These are phyloP conservation scores for Cladobotryum protrusum DNA, from an alignment of 2,329 filamentous ascomycete species.

Conservation along the genomic window DNA sequence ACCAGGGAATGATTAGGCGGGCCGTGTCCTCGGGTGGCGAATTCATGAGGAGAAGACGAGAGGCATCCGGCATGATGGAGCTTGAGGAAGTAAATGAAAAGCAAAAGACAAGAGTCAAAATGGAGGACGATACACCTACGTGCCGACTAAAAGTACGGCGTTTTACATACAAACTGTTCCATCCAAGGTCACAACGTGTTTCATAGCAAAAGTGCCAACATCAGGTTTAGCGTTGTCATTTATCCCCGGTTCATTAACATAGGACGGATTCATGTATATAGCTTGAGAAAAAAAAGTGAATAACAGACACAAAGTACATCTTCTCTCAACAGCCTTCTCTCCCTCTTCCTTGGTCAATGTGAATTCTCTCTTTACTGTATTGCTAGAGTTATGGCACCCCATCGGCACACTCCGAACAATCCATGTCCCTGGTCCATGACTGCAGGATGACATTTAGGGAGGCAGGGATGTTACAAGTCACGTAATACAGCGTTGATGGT, in stretches of 20 bases:
- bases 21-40: slow-evolving; percentile 20
- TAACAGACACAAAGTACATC: no score
- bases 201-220: slow-evolving; percentile 1
- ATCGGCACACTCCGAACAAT: no score
- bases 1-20: slow-evolving; percentile 12
- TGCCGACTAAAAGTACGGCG: slow-evolving; percentile 23
- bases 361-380: no score
- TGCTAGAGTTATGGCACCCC: no score
- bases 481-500: no score
- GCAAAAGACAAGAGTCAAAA: slow-evolving; percentile 8
- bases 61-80: slow-evolving; percentile 1
- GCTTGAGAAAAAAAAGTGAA: neutral
- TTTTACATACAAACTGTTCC: slow-evolving; percentile 24
- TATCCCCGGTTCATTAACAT: neutral
- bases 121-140: slow-evolving; percentile 14
- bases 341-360: no score
- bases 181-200: slow-evolving; percentile 5
- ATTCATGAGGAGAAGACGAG: slow-evolving; percentile 20
- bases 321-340: no score
- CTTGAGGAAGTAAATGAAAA: slow-evolving; percentile 1
- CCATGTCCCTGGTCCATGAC: no score
- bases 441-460: no score
- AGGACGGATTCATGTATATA: neutral
- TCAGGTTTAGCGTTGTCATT: neutral
- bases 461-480: no score